A percentile compares a stretch with the other conserved stretches of the same genome.
Evolutionary conservation across 345 rosid genomes (phyloP).

Genomic region (Erucastrum elatum): DNA sequence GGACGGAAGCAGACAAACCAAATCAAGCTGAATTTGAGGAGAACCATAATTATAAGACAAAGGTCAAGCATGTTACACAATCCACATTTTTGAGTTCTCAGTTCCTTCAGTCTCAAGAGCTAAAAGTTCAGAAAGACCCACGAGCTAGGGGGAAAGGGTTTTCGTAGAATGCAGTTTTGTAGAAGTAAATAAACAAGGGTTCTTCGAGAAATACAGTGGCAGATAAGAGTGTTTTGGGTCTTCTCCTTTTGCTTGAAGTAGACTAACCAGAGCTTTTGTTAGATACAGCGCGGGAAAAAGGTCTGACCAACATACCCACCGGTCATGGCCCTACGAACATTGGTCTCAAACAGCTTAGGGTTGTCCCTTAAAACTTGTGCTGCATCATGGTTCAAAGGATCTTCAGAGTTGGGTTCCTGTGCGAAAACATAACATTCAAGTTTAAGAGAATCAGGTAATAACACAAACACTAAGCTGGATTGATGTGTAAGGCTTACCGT

Average conservation of each 20-base stretch:
- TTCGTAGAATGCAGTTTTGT: conserved; percentile 20
- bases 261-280: conserved; percentile 36
- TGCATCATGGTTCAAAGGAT: conserved; percentile 94
- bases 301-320: conserved; percentile 84
- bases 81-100: conserved; percentile 25
- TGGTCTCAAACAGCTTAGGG: conserved; percentile 68
- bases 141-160: background rate
- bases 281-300: conserved; percentile 67
- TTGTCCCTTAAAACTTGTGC: conserved; percentile 86
- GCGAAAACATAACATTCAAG: background rate
- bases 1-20: background rate
- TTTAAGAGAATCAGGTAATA: background rate
- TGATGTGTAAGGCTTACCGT: conserved; percentile 50
- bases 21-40: background rate
- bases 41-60: background rate
- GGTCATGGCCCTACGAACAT: conserved; percentile 71
- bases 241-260: conserved; percentile 30
- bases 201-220: conserved; percentile 22
- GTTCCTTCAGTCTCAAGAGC: conserved; percentile 23
- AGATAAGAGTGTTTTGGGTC: conserved; percentile 20
- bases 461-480: background rate
- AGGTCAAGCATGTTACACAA: conserved; percentile 25
- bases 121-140: conserved; percentile 11
- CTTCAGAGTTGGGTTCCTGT: conserved; percentile 92
- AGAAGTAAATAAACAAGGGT: conserved; percentile 31